phyloP scores from a whole-genome alignment of 768 basidiomycete species.

The Mycena albidolilacea region DNA sequence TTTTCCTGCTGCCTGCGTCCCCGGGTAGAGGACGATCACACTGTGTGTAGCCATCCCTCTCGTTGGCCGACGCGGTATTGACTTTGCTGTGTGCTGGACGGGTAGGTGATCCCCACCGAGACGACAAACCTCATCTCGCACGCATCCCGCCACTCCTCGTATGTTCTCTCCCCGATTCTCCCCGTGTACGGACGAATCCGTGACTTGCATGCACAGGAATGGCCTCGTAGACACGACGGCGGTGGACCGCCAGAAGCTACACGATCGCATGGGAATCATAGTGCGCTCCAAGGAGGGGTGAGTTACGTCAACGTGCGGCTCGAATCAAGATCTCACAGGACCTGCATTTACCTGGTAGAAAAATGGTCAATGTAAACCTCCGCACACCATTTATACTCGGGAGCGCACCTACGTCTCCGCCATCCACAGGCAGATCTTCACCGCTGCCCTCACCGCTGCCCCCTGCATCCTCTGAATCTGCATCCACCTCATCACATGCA shows the following conservation, averaged over 20 bases:
- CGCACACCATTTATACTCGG: slow-evolving; percentile 75
- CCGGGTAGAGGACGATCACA: slow-evolving; percentile 15
- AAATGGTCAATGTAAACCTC: slow-evolving; percentile 80
- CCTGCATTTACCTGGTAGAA: slow-evolving; percentile 52
- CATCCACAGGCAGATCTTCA: neutral
- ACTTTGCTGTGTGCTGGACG: neutral
- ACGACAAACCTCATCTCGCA: slow-evolving; percentile 14
- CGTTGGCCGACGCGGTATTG: neutral
- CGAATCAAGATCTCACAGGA: slow-evolving; percentile 7
- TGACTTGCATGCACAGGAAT: neutral
- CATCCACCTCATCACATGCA: neutral
- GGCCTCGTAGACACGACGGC: neutral
- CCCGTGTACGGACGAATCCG: neutral
- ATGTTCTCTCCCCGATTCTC: neutral
- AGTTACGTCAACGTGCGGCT: slow-evolving; percentile 39
- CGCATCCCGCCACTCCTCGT: slow-evolving; percentile 1
- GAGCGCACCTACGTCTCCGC: neutral
- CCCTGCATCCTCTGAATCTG: neutral
- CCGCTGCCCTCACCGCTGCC: neutral
- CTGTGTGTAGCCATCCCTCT: slow-evolving; percentile 7
- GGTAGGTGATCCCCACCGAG: slow-evolving; percentile 28
- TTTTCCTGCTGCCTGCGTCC: slow-evolving; percentile 3
- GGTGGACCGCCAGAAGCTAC: slow-evolving; percentile 65
- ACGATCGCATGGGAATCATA: slow-evolving; percentile 69
- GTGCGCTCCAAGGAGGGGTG: slow-evolving; percentile 76